These are phyloP conservation scores for Solanum hybrid DNA, from an alignment of 305 asterid species.

Conservation along the genomic window DNA sequence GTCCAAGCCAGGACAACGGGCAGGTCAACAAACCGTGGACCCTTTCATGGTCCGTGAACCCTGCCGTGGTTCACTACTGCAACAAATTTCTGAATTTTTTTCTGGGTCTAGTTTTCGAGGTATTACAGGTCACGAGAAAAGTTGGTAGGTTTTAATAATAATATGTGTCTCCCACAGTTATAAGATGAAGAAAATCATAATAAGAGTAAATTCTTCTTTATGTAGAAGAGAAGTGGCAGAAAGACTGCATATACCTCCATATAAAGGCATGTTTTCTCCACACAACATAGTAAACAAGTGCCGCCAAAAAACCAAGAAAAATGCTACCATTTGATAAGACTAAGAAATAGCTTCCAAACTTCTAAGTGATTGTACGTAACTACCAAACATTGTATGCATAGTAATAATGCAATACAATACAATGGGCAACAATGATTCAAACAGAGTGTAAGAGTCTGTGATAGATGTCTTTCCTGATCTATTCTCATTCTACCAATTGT, in stretches of 20 bases:
- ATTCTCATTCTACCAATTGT: too few species aligned
- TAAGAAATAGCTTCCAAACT: conserved; percentile 39
- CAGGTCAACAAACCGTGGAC: too few species aligned
- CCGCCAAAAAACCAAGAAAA: conserved; percentile 35
- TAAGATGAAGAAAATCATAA: not conserved
- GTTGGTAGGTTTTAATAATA: not conserved
- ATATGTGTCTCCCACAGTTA: not conserved
- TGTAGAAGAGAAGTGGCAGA: not conserved
- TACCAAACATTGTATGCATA: conserved; percentile 22
- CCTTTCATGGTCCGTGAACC: too few species aligned
- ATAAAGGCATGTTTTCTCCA: conserved; percentile 52
- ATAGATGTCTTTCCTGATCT: too few species aligned
- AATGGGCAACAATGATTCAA: too few species aligned
- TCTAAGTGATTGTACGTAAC: conserved; percentile 53
- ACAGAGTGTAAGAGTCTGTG: too few species aligned
- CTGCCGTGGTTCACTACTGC: too few species aligned
- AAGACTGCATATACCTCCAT: conserved; percentile 42
- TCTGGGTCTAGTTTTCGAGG: too few species aligned
- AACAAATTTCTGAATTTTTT: too few species aligned
- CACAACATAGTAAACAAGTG: conserved; percentile 34
- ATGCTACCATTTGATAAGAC: conserved; percentile 53
- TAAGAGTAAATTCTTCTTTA: not conserved
- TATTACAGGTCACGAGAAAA: not conserved
- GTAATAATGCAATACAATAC: too few species aligned
- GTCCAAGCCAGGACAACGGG: too few species aligned